phyloP scores from a whole-genome alignment of 441 rosid genomes.

The Eruca vesicaria region DNA sequence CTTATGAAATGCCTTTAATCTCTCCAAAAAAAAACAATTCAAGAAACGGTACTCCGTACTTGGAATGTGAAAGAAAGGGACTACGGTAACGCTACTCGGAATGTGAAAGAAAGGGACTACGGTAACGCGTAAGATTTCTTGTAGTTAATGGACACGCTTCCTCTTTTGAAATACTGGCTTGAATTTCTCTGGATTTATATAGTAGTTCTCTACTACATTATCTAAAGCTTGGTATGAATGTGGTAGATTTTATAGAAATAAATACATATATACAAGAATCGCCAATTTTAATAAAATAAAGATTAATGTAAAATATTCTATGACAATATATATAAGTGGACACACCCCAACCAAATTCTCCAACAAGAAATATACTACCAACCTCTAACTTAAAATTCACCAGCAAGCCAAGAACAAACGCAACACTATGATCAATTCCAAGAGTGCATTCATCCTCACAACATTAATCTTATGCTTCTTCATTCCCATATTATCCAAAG shows the following conservation, averaged over 20 bases:
- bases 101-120: no score
- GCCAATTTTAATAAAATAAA: not conserved
- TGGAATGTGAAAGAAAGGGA: no score
- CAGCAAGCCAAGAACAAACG: constrained; percentile 20
- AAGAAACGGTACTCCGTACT: no score
- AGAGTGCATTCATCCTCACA: constrained; percentile 16
- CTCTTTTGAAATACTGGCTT: no score
- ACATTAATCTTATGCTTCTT: constrained; percentile 18
- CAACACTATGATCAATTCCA: constrained; percentile 22
- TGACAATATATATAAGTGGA: constrained; percentile 19
- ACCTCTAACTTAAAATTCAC: constrained; percentile 29
- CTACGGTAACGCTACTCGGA: no score
- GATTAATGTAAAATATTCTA: not conserved
- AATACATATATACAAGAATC: not conserved
- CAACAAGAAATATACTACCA: constrained; percentile 27
- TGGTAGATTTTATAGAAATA: not conserved
- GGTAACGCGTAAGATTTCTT: no score
- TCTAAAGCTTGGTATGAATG: not conserved
- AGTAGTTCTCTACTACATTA: not conserved
- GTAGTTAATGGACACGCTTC: no score
- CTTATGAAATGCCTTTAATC: no score
- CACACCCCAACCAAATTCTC: constrained; percentile 14
- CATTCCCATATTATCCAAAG: not conserved
- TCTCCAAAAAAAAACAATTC: no score
- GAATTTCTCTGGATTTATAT: no score